Conservation (phyloP, 305 asterid species). For the Solanum hybrid region DNA sequence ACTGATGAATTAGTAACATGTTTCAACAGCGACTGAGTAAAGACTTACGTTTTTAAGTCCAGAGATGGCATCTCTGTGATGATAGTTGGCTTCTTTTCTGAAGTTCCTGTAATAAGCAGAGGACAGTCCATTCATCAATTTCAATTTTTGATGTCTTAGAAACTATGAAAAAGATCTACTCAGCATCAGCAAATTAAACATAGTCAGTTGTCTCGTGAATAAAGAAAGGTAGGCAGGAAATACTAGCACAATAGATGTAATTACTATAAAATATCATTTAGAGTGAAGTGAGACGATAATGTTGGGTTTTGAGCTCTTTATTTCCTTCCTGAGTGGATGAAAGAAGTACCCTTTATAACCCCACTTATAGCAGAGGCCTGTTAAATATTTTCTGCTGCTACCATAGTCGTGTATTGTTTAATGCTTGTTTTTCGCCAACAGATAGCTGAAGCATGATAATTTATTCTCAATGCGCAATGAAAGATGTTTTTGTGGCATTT, state of each 20-base stretch:
- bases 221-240: not conserved
- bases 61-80: slow-evolving; percentile 30
- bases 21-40: not conserved
- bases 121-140: not conserved
- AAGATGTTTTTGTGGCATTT: not conserved
- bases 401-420: not conserved
- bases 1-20: not conserved
- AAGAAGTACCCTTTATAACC: not conserved
- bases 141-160: not conserved
- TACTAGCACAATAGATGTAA: not conserved
- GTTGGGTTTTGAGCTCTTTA: not conserved
- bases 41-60: slow-evolving; percentile 47
- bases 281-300: not conserved
- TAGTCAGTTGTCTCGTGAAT: not conserved
- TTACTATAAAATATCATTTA: not conserved
- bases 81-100: slow-evolving; percentile 31
- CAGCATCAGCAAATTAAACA: not conserved
- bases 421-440: not conserved
- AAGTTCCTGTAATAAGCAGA: slow-evolving; percentile 24
- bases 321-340: not conserved
- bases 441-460: not conserved
- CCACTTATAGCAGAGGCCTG: not conserved
- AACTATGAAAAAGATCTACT: not conserved
- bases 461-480: not conserved
- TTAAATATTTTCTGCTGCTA: not conserved